phyloP scores from a whole-genome alignment of 2,329 filamentous ascomycete genomes.

The Stachybotrys chlorohalonatus region DNA sequence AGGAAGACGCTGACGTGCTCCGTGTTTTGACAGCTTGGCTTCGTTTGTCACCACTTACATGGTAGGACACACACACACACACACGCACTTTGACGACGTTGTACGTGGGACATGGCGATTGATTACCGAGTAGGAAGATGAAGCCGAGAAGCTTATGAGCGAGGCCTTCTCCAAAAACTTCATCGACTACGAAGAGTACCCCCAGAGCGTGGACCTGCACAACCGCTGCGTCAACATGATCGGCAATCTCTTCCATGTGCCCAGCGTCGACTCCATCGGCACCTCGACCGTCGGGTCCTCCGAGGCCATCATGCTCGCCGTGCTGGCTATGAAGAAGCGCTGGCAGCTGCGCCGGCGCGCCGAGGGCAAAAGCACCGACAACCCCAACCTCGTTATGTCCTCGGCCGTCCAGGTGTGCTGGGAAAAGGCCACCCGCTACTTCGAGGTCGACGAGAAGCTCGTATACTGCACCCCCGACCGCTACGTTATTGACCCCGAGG shows the following conservation, averaged over 20 bases:
- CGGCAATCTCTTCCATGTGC: conserved; percentile 78
- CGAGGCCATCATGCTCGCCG: conserved; percentile 76
- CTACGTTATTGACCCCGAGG: conserved; percentile 54
- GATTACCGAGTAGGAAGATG: conserved; percentile 59
- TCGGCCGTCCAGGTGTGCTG: conserved; percentile 94
- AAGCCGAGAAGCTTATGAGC: conserved; percentile 91
- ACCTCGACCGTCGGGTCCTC: conserved; percentile 86
- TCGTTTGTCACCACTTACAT: conserved; percentile 96
- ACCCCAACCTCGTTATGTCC: conserved; percentile 92
- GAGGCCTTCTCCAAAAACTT: conserved; percentile 94
- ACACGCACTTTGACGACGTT: background rate
- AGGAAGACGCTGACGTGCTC: background rate
- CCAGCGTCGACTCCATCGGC: conserved; percentile 63
- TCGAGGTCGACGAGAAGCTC: conserved; percentile 86
- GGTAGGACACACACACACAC: conserved; percentile 37
- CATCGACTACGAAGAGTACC: conserved; percentile 81
- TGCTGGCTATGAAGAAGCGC: conserved; percentile 88
- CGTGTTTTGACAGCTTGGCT: conserved; percentile 53
- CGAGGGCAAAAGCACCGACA: conserved; percentile 69
- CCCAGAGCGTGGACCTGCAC: conserved; percentile 74
- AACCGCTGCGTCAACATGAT: conserved; percentile 92
- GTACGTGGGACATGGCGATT: background rate
- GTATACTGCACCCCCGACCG: conserved; percentile 54
- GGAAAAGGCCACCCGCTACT: conserved; percentile 87
- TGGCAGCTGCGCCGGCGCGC: conserved; percentile 84